These are phyloP conservation scores for Sporisorium scitamineum DNA, from an alignment of 1,284 basidiomycete species.

Conservation along the genomic window DNA sequence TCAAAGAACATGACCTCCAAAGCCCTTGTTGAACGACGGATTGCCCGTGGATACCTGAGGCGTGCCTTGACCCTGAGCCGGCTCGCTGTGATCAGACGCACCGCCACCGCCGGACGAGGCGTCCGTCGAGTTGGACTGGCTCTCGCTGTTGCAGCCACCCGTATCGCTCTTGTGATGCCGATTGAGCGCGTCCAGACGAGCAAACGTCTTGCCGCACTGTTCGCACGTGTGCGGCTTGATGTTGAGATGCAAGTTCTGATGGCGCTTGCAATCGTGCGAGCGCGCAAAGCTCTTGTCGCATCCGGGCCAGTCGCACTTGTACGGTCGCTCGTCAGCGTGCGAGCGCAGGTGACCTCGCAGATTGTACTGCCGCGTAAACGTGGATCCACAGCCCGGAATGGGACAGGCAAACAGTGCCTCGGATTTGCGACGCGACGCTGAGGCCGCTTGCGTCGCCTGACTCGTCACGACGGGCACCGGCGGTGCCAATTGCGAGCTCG, in stretches of 20 bases:
- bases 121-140: slow-evolving; percentile 38
- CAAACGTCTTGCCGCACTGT: slow-evolving; percentile 93
- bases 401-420: slow-evolving; percentile 92
- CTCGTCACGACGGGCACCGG: slow-evolving; percentile 77
- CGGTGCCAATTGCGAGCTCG: slow-evolving; percentile 38
- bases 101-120: slow-evolving; percentile 18
- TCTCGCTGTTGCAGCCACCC: slow-evolving; percentile 47
- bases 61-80: background rate
- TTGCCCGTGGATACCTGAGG: background rate
- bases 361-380: slow-evolving; percentile 74
- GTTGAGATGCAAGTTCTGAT: slow-evolving; percentile 75
- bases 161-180: slow-evolving; percentile 67
- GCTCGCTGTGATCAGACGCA: slow-evolving; percentile 16
- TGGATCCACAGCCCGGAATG: slow-evolving; percentile 93
- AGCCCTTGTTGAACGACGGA: slow-evolving; percentile 16
- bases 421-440: slow-evolving; percentile 86
- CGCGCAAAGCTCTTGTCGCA: slow-evolving; percentile 94
- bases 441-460: slow-evolving; percentile 91
- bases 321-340: slow-evolving; percentile 95
- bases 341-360: slow-evolving; percentile 87
- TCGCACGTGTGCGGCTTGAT: slow-evolving; percentile 88
- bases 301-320: slow-evolving; percentile 90
- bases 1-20: slow-evolving; percentile 47
- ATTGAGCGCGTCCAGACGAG: slow-evolving; percentile 90
- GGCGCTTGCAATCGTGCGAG: slow-evolving; percentile 94